These are phyloP conservation scores for Stromatinia cepivora DNA, from an alignment of 2,329 filamentous ascomycete species.

Conservation along the genomic window DNA sequence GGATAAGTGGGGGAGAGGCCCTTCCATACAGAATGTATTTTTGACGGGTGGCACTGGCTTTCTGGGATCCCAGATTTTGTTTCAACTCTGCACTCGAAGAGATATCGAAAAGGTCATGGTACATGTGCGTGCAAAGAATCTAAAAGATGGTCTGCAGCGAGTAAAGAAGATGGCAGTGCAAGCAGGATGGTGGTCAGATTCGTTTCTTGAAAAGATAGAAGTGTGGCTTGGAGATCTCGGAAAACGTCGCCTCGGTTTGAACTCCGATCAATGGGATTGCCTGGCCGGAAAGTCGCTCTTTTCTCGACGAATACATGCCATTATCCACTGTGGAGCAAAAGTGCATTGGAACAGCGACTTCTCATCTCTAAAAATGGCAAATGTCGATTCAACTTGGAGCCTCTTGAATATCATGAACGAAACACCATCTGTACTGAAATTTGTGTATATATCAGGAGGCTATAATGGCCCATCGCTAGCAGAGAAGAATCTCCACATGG, in stretches of 20 bases:
- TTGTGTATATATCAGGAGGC: conserved; percentile 40
- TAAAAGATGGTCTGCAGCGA: conserved; percentile 24
- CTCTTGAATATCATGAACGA: conserved; percentile 29
- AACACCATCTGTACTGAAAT: conserved; percentile 22
- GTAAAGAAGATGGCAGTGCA: conserved; percentile 26
- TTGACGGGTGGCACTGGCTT: conserved; percentile 47
- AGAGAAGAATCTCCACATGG: conserved; percentile 55
- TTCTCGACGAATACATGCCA: conserved; percentile 58
- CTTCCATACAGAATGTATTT: conserved; percentile 30
- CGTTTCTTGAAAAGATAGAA: conserved; percentile 26
- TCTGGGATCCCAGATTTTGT: conserved; percentile 45
- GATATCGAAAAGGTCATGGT: conserved; percentile 29
- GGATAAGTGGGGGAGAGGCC: neutral
- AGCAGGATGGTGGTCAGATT: conserved; percentile 33
- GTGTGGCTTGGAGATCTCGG: conserved; percentile 65
- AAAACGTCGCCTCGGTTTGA: conserved; percentile 68
- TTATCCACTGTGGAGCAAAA: conserved; percentile 78
- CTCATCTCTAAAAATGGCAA: conserved; percentile 64
- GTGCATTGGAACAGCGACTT: conserved; percentile 81
- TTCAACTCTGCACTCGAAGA: conserved; percentile 26
- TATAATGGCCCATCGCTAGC: conserved; percentile 11
- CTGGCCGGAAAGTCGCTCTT: conserved; percentile 48
- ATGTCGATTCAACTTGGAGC: conserved; percentile 60
- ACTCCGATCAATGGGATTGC: conserved; percentile 60
- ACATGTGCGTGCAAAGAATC: conserved; percentile 29